Conservation (phyloP, 2,329 filamentous ascomycete genomes). For the Apiospora marii region DNA sequence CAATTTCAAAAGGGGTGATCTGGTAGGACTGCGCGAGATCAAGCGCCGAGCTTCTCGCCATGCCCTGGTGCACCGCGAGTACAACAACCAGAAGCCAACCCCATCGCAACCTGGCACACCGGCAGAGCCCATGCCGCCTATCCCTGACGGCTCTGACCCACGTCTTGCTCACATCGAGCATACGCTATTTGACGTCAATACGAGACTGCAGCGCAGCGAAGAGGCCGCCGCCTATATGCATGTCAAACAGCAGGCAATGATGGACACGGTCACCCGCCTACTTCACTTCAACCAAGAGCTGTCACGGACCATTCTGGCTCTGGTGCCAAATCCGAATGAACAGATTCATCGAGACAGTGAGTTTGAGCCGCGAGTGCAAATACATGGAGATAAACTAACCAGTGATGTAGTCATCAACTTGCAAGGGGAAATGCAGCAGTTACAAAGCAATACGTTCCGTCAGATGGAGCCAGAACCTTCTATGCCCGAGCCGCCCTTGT, state of each 20-base stretch:
- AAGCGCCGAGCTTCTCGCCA: constrained; percentile 94
- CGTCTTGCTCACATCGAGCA: constrained; percentile 81
- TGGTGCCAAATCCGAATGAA: constrained; percentile 79
- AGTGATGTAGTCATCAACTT: constrained; percentile 57
- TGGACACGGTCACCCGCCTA: constrained; percentile 78
- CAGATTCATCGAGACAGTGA: constrained; percentile 83
- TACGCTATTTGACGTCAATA: constrained; percentile 79
- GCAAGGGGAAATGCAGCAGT: constrained; percentile 68
- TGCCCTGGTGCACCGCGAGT: constrained; percentile 91
- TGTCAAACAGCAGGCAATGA: constrained; percentile 80
- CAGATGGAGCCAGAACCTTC: constrained; percentile 66
- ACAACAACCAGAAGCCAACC: constrained; percentile 78
- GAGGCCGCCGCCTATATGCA: constrained; percentile 83
- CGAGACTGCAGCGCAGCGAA: constrained; percentile 80
- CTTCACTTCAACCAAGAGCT: constrained; percentile 85
- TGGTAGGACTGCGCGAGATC: constrained; percentile 91
- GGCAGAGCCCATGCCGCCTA: constrained; percentile 76
- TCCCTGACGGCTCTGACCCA: constrained; percentile 78
- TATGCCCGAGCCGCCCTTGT: constrained; percentile 65
- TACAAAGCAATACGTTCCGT: constrained; percentile 61
- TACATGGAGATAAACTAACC: background rate
- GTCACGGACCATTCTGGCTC: constrained; percentile 74
- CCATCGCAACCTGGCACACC: constrained; percentile 85
- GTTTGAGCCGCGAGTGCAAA: constrained; percentile 42
- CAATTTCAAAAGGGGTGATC: constrained; percentile 94